A percentile compares a stretch with the other conserved stretches of the same genome.
These are phyloP conservation scores for Pisolithus microcarpus DNA, from an alignment of 768 basidiomycete genomes.

Conservation along the genomic window DNA sequence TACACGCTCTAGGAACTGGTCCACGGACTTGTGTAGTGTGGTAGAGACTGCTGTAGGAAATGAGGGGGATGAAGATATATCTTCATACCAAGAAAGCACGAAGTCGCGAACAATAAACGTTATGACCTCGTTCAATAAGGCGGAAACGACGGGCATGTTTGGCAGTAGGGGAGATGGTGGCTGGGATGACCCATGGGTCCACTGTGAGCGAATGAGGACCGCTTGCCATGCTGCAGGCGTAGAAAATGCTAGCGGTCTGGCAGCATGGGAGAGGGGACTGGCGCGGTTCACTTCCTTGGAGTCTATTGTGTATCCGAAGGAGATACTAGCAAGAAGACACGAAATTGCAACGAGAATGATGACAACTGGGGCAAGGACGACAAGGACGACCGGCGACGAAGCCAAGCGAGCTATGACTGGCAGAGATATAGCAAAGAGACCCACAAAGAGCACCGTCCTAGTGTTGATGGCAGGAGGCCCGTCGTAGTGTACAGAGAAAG, in stretches of 20 bases:
- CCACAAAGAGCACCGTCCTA: conserved; percentile 50
- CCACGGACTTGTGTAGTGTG: conserved; percentile 60
- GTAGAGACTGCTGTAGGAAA: conserved; percentile 83
- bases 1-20: conserved; percentile 50
- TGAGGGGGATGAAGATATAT: conserved; percentile 77
- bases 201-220: conserved; percentile 80
- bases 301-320: conserved; percentile 56
- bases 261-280: conserved; percentile 46
- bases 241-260: conserved; percentile 77
- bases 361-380: conserved; percentile 58
- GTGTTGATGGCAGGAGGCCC: conserved; percentile 39
- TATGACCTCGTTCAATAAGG: conserved; percentile 73
- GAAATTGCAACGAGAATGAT: conserved; percentile 40
- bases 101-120: conserved; percentile 82
- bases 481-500: conserved; percentile 10
- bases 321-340: conserved; percentile 48
- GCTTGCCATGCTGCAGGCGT: conserved; percentile 95
- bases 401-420: conserved; percentile 49
- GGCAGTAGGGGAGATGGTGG: conserved; percentile 62
- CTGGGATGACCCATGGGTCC: conserved; percentile 70
- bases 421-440: conserved; percentile 47
- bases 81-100: conserved; percentile 82
- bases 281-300: conserved; percentile 24
- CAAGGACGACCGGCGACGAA: conserved; percentile 58
- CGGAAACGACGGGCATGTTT: conserved; percentile 55